phyloP scores from a whole-genome alignment of 2,329 filamentous ascomycete species.

The Chaetothyriales sp. region DNA sequence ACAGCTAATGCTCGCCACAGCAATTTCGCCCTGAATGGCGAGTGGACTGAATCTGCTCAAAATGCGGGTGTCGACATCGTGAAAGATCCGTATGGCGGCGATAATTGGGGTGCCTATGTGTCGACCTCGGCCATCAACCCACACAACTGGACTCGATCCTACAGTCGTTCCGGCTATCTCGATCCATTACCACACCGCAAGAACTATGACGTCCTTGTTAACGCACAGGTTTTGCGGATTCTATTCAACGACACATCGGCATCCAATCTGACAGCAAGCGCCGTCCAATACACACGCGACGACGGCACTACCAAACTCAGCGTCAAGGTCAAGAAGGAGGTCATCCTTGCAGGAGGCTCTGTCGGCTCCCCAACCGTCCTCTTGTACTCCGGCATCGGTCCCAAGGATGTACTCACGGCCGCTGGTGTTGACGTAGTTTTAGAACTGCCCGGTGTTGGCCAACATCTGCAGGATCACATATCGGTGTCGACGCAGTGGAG shows the following conservation, averaged over 20 bases:
- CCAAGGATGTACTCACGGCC: conserved; percentile 38
- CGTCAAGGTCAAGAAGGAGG: conserved; percentile 32
- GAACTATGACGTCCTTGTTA: conserved; percentile 22
- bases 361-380: conserved; percentile 54
- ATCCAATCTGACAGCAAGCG: conserved; percentile 20
- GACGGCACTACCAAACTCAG: conserved; percentile 20
- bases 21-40: conserved; percentile 13
- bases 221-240: conserved; percentile 13
- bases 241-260: conserved; percentile 18
- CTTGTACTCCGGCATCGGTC: conserved; percentile 50
- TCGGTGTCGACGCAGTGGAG: conserved; percentile 26
- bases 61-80: conserved; percentile 20
- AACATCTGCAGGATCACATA: conserved; percentile 51
- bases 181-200: conserved; percentile 22
- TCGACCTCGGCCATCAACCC: conserved; percentile 25
- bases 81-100: conserved; percentile 22
- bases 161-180: conserved; percentile 25
- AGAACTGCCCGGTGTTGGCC: conserved; percentile 50
- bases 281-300: conserved; percentile 23
- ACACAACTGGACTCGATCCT: conserved; percentile 25
- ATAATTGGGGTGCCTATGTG: conserved; percentile 23
- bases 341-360: conserved; percentile 39
- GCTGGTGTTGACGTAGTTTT: conserved; percentile 42
- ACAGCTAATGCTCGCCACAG: conserved; percentile 13
- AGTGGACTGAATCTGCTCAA: conserved; percentile 10